These are phyloP conservation scores for Chrysanthemum seticuspe DNA, from an alignment of 129 eudicot species.

Conservation along the genomic window DNA sequence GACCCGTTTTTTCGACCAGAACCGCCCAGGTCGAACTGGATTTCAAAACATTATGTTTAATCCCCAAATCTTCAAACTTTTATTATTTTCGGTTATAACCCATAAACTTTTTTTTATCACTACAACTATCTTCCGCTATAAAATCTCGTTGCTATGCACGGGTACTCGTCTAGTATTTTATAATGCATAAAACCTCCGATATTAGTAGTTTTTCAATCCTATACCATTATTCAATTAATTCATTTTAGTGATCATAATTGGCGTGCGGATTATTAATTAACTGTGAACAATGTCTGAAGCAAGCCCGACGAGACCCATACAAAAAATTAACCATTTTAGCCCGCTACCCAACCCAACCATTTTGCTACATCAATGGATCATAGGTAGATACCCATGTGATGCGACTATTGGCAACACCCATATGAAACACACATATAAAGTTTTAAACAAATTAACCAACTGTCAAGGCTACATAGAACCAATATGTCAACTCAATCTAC, in stretches of 20 bases:
- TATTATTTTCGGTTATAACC: too few relatives aligned
- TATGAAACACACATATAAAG: conserved; percentile 67
- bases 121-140: too few relatives aligned
- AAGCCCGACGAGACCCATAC: not conserved
- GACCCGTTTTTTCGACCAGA: too few relatives aligned
- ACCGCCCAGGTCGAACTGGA: too few relatives aligned
- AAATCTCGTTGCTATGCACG: too few relatives aligned
- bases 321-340: not conserved
- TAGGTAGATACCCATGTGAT: conserved; percentile 67
- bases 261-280: not conserved
- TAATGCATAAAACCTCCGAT: not conserved
- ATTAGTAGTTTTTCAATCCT: not conserved
- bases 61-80: too few relatives aligned
- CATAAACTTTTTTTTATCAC: too few relatives aligned
- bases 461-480: not conserved
- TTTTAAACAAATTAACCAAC: conserved; percentile 14
- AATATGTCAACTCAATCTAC: not conserved
- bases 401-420: conserved; percentile 88
- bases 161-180: too few relatives aligned
- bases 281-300: not conserved
- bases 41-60: too few relatives aligned
- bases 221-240: too few relatives aligned
- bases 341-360: not conserved
- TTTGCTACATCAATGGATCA: not conserved
- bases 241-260: not conserved